A percentile compares a stretch with the other conserved stretches of the same genome.
These are phyloP conservation scores for Aspergillus bombycis DNA, from an alignment of 2,329 filamentous ascomycete genomes.

Conservation along the genomic window DNA sequence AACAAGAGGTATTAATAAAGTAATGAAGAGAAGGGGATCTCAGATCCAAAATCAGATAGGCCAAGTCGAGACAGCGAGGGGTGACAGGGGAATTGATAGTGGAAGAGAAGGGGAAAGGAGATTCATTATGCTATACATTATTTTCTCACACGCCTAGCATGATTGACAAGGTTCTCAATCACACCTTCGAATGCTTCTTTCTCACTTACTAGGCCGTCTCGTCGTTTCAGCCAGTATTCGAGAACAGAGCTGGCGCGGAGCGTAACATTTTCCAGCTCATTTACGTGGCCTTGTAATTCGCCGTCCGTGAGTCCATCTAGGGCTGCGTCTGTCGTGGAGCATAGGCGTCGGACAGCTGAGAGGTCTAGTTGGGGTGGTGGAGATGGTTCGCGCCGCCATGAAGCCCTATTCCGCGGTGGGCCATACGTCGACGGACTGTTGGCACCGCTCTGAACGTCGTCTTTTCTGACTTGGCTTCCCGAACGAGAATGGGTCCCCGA, in stretches of 20 bases:
- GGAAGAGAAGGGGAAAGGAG: conserved; percentile 16
- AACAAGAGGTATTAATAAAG: conserved; percentile 11
- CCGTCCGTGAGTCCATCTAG: conserved; percentile 75
- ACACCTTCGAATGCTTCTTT: conserved; percentile 94
- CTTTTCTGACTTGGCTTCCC: conserved; percentile 37
- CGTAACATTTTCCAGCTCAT: conserved; percentile 69
- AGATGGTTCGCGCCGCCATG: conserved; percentile 55
- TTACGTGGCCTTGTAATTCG: conserved; percentile 74
- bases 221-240: conserved; percentile 84
- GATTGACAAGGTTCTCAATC: conserved; percentile 93
- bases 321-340: conserved; percentile 81
- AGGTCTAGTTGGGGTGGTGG: conserved; percentile 78
- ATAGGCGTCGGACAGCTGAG: conserved; percentile 75
- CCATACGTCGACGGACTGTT: conserved; percentile 28
- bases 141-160: conserved; percentile 82
- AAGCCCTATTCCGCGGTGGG: conserved; percentile 33
- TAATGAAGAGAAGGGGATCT: conserved; percentile 8
- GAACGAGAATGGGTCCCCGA: conserved; percentile 55
- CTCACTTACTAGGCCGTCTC: conserved; percentile 85
- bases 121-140: conserved; percentile 43
- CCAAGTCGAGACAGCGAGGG: neutral
- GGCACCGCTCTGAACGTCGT: conserved; percentile 29
- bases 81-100: conserved; percentile 14
- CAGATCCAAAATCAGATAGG: conserved; percentile 36
- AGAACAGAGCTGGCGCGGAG: conserved; percentile 74